These are phyloP conservation scores for Quercus ilex DNA, from an alignment of 306 rosid species.

Conservation along the genomic window DNA sequence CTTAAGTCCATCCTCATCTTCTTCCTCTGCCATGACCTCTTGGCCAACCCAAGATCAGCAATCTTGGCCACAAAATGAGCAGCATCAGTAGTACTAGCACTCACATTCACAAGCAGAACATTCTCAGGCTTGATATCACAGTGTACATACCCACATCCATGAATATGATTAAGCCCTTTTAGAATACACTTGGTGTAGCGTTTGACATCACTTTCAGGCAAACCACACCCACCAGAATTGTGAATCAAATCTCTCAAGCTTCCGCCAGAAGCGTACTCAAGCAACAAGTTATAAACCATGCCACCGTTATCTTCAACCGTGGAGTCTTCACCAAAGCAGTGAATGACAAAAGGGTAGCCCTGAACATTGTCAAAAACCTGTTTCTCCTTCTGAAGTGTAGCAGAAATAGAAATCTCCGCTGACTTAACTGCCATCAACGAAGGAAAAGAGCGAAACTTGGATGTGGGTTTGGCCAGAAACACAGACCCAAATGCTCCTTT, in stretches of 20 bases:
- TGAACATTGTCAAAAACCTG: background rate
- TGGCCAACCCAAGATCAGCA: conserved; percentile 24
- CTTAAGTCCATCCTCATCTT: background rate
- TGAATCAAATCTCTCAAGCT: conserved; percentile 4
- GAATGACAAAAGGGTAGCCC: conserved; percentile 7
- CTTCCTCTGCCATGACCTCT: background rate
- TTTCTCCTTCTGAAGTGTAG: conserved; percentile 14
- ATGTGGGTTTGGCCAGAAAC: conserved; percentile 14
- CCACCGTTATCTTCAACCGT: background rate
- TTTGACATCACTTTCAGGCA: conserved; percentile 10
- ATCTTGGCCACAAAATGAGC: conserved; percentile 15
- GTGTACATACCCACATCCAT: background rate
- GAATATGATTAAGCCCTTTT: conserved; percentile 21
- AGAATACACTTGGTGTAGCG: conserved; percentile 11
- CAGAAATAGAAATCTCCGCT: conserved; percentile 9
- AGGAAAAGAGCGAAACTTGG: conserved; percentile 3
- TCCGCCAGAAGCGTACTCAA: conserved; percentile 24
- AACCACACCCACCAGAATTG: background rate
- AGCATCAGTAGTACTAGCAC: background rate
- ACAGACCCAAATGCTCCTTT: conserved; percentile 29
- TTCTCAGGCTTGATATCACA: conserved; percentile 32
- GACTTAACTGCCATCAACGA: conserved; percentile 20
- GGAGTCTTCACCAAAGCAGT: conserved; percentile 9
- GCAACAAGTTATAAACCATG: conserved; percentile 18
- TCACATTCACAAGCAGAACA: conserved; percentile 5